Evolutionary conservation across 805 yeast species (phyloP), one percentile per base, ranked within the genome.

Genomic region (Pichia sporocuriosa): DNA sequence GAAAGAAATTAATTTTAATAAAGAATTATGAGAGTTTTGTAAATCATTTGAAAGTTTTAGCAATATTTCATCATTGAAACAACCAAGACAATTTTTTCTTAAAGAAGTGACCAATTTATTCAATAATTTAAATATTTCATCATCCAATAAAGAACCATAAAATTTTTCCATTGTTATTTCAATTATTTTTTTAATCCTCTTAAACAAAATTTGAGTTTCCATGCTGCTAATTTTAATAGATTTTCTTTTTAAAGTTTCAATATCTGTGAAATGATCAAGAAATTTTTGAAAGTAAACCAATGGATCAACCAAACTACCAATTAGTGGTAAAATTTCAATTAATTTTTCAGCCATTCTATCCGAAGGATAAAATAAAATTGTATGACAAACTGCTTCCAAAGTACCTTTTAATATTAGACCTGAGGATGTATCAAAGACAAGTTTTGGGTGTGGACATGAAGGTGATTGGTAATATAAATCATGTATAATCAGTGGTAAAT

Each of bases 361-460:
- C 16, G 65, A 54, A 4, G 74, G 70, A 44, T 70, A 70, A 57
- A 79, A 80, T 13, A 87, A 57, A 21, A 85, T 65, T 3, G 84
- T 73, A 61, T 89, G 97, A 42, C 89, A 76, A 28, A 88, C 68
- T 35, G 88, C 74, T 58, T 88, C 96, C 10, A 75, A 54, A 0
- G 85, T 57, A 16, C 85, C 85, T 19, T 73, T 68, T 7, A 69
- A 48, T 23, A 72, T 65, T 15, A 53, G 47, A 16, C 72, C 71
- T 17, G 73, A 70, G 4, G 63, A 56, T 15, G 59, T 56, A 53
- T 81, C 85, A 43, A 75, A 46, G 26, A 62, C 66, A 23, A 81
- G 55, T 35, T 73, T 77, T 6, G 87, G 87, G 53, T 81, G 89
- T 9, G 84, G 83, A 45, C 68, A 74, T 3, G 54, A 57, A 22